Base-by-base conservation (phyloP, 441 rosid species). In the Adansonia grandidieri region DNA sequence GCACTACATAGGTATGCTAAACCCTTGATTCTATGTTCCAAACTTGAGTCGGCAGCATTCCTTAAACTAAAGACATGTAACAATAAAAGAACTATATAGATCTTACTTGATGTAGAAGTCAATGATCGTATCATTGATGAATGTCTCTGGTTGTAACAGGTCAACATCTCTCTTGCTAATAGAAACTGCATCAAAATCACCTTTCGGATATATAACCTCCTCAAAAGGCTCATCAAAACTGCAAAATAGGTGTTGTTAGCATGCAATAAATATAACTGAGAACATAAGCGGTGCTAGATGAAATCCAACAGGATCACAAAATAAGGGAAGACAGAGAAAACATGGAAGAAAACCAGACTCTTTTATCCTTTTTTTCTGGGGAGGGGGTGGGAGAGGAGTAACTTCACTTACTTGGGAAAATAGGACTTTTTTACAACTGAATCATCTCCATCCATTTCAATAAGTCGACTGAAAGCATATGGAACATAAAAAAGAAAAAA, bases 221-320 rank as follows among this genome's bases (percentile, higher is more conserved):
- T 92, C 98, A 77, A 96, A 91, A 67, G 90, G 90, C 80, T 85
- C 91, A 71, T 91, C 97, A 80, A 96, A 96, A 73, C 99, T 96
- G 94, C 50, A 84, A 83, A 72, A 73, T 74, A 81, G 71, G 80
- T 67, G 14, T 80, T 67, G 47, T 76, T 14, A 80, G 72, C 75
- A 79, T 24, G 73, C 57, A 72, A 6, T 19, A 60, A 20, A 20
- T 1, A 70, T 3, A 81, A 78, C 42, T 0, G 68, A 66, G 47
- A 73, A 73, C 53, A 37, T 50, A 53, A 71, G 58, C 24, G 50
- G 4, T 47, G 44, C 28, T 9, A 28, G 44, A 37, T 19, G 47
- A 42, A 44, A 50, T 8, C 58, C 48, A 48, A 74, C 47, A 75
- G 56, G 64, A 63, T 57, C 8, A 14, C 56, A 28, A 78, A 78